Evolutionary conservation across 345 rosid species (phyloP), one percentile per base, ranked within the genome.

Genomic region (Lepidium didymum): DNA sequence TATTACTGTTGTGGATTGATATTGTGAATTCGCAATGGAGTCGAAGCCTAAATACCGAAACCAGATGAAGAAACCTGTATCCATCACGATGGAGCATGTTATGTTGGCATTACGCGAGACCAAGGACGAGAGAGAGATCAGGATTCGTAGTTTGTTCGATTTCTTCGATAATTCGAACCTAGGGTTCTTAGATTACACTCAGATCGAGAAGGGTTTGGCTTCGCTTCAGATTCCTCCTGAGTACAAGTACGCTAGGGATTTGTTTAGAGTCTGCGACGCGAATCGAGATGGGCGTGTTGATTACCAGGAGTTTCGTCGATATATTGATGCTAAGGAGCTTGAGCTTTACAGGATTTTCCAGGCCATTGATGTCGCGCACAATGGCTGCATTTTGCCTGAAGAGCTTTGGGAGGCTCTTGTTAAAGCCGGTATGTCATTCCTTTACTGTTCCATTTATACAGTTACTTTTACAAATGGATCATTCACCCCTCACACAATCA

Each of bases 331-430:
- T 53, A 86, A 89, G 74, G 92, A 89, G 87, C 82, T 89, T 40
- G 96, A 89, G 81, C 80, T 89, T 46, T 89, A 89, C 63, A 66
- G 82, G 82, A 89, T 89, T 25, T 89, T 89, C 49, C 87, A 86
- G 56, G 83, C 88, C 8, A 89, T 89, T 68, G 96, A 89, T 77
- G 96, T 89, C 5, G 90, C 79, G 36, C 99, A 88, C 64, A 88
- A 79, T 64, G 96, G 99, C 4, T 94, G 92, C 87, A 94, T 94
- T 84, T 75, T 91, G 79, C 97, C 97, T 0, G 97, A 90, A 66
- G 96, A 94, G 87, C 86, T 91, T 0, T 94, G 81, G 86, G 91
- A 94, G 65, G 97, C 95, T 14, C 94, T 94, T 70, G 86, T 91
- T 50, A 84, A 80, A 69, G 95, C 97, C 69, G 97, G 99, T 88